Evolutionary conservation across 768 basidiomycete genomes (phyloP).

Genomic region (Pulveroboletus sp.): DNA sequence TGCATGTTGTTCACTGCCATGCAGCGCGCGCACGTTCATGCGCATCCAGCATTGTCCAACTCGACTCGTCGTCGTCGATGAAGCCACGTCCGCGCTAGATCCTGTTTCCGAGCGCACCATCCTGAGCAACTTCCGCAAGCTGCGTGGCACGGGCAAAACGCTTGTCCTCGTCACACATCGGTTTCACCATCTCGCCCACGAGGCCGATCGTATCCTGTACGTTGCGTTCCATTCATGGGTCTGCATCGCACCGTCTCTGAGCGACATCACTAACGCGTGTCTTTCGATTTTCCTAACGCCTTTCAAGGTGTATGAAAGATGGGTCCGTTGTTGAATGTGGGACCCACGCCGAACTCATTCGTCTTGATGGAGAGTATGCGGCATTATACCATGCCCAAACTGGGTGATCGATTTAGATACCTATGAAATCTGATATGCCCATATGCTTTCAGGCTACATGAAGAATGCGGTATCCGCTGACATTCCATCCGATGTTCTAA

Average conservation of each 20-base stretch:
- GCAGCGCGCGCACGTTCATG: constrained; percentile 48
- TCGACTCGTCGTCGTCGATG: constrained; percentile 53
- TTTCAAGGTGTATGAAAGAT: constrained; percentile 31
- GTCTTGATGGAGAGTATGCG: constrained; percentile 22
- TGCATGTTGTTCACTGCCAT: not conserved
- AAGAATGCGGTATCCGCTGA: too few relatives aligned
- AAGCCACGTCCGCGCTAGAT: constrained; percentile 58
- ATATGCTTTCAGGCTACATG: too few relatives aligned
- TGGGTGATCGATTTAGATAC: not conserved
- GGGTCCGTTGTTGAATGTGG: constrained; percentile 31
- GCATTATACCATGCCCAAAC: constrained; percentile 26
- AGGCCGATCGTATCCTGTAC: constrained; percentile 54
- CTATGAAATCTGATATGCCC: not conserved
- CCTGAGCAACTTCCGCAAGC: constrained; percentile 37
- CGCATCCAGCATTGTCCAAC: constrained; percentile 31
- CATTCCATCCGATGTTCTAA: too few relatives aligned
- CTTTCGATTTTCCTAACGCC: too few relatives aligned
- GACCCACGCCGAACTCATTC: constrained; percentile 29
- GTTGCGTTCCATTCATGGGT: constrained; percentile 13
- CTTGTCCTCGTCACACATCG: constrained; percentile 56
- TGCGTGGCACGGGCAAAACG: constrained; percentile 44
- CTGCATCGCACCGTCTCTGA: too few relatives aligned
- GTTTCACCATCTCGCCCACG: constrained; percentile 46
- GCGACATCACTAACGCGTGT: too few relatives aligned
- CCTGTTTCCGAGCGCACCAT: constrained; percentile 51